These are phyloP conservation scores for Phytophthora vignae DNA, from an alignment of 352 stramenopile species.

Conservation along the genomic window DNA sequence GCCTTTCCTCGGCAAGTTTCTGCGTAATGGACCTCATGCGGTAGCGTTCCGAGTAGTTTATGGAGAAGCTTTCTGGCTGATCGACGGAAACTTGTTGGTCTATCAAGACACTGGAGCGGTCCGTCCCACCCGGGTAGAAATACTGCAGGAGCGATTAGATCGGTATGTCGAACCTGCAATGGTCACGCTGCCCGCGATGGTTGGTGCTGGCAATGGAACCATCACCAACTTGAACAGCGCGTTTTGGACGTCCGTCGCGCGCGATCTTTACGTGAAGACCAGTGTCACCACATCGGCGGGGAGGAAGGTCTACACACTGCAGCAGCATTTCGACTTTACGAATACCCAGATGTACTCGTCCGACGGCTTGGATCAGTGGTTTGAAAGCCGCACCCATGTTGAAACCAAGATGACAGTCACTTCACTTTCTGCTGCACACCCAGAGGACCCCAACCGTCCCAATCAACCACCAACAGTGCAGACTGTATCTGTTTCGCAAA, in stretches of 20 bases:
- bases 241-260: constrained; percentile 53
- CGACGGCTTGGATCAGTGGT: constrained; percentile 54
- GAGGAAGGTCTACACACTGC: constrained; percentile 60
- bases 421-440: constrained; percentile 17
- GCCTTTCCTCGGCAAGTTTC: constrained; percentile 70
- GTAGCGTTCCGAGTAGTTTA: constrained; percentile 71
- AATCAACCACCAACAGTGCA: constrained; percentile 12
- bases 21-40: constrained; percentile 57
- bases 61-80: constrained; percentile 74
- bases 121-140: constrained; percentile 44
- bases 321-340: constrained; percentile 53
- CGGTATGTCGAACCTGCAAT: constrained; percentile 28
- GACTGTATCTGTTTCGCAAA: constrained; percentile 33
- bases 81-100: constrained; percentile 69
- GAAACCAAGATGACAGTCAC: constrained; percentile 45
- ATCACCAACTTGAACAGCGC: constrained; percentile 45
- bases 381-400: constrained; percentile 48
- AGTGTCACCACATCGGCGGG: constrained; percentile 68
- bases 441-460: neutral
- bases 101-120: constrained; percentile 54
- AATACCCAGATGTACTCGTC: constrained; percentile 65
- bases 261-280: constrained; percentile 52
- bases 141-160: constrained; percentile 43
- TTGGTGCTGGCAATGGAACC: constrained; percentile 16
- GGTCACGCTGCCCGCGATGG: constrained; percentile 9